phyloP scores from a whole-genome alignment of 805 yeast species.

The Metschnikowia lochheadii region DNA sequence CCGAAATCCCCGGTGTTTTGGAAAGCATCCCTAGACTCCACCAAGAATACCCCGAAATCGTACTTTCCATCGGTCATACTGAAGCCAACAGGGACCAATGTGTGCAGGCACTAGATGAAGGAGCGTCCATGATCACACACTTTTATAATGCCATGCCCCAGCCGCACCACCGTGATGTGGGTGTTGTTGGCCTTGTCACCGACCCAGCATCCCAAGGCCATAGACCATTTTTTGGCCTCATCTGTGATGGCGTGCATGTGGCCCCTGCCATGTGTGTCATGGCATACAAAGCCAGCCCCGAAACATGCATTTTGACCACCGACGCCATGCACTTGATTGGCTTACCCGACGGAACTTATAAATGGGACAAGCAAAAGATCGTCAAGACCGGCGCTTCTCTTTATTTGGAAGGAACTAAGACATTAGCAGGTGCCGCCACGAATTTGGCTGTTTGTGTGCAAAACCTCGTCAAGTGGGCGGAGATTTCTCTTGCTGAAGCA shows the following conservation, averaged over 20 bases:
- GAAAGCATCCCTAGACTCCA: slow-evolving; percentile 36
- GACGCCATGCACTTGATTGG: slow-evolving; percentile 60
- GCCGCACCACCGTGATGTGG: slow-evolving; percentile 57
- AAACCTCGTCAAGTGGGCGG: slow-evolving; percentile 49
- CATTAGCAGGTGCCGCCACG: slow-evolving; percentile 62
- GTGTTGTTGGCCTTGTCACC: slow-evolving; percentile 48
- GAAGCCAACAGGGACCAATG: slow-evolving; percentile 37
- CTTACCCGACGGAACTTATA: slow-evolving; percentile 51
- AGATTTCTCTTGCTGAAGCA: slow-evolving; percentile 47
- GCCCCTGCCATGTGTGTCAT: slow-evolving; percentile 49
- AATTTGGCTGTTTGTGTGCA: slow-evolving; percentile 48
- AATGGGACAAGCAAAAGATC: slow-evolving; percentile 47
- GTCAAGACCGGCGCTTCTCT: slow-evolving; percentile 46
- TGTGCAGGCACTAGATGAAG: slow-evolving; percentile 43
- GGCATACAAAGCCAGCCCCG: slow-evolving; percentile 50
- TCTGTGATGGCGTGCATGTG: slow-evolving; percentile 58
- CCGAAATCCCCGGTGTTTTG: slow-evolving; percentile 46
- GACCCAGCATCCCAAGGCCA: slow-evolving; percentile 20
- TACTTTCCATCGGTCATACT: slow-evolving; percentile 48
- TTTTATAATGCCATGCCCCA: slow-evolving; percentile 60
- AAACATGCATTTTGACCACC: slow-evolving; percentile 52
- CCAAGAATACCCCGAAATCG: slow-evolving; percentile 25
- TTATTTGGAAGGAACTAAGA: slow-evolving; percentile 49
- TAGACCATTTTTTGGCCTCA: slow-evolving; percentile 49
- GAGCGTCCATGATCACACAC: slow-evolving; percentile 59